Evolutionary conservation across 2,329 filamentous ascomycete species (phyloP).

Genomic region (Cladophialophora carrionii): DNA sequence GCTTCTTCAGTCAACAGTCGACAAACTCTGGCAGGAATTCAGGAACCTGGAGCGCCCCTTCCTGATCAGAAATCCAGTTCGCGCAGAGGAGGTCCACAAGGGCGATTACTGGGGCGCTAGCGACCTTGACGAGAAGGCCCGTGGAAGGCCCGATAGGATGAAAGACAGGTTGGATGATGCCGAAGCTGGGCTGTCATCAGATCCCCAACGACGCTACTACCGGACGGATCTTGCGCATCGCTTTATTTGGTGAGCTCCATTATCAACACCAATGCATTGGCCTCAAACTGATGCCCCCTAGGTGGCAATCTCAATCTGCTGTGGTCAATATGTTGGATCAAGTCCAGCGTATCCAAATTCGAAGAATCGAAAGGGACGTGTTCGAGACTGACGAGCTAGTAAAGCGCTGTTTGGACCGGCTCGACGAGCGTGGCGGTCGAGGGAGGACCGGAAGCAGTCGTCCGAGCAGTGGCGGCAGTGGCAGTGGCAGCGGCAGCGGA

Average conservation of each 20-base stretch:
- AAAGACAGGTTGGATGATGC: conserved; percentile 30
- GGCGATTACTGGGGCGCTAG: conserved; percentile 33
- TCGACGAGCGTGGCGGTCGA: conserved; percentile 18
- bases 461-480: conserved; percentile 11
- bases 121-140: conserved; percentile 28
- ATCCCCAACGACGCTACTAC: conserved; percentile 32
- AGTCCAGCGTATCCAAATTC: conserved; percentile 36
- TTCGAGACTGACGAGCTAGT: conserved; percentile 34
- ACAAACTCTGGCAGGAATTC: conserved; percentile 35
- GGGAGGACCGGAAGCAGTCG: conserved; percentile 23
- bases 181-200: conserved; percentile 28
- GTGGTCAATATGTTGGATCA: conserved; percentile 28
- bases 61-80: conserved; percentile 26
- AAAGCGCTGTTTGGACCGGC: conserved; percentile 24
- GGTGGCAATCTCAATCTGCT: conserved; percentile 33
- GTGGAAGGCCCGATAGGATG: conserved; percentile 18
- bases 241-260: conserved; percentile 29
- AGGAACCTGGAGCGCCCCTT: conserved; percentile 35
- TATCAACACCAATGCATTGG: not conserved
- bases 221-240: conserved; percentile 33
- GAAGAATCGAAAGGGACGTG: conserved; percentile 34
- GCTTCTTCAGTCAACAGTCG: conserved; percentile 30
- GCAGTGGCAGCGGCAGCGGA: conserved; percentile 16
- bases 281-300: conserved; percentile 3
- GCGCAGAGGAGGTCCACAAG: conserved; percentile 27